phyloP scores from a whole-genome alignment of 2,329 filamentous ascomycete species.

The Fonsecaea pedrosoi region DNA sequence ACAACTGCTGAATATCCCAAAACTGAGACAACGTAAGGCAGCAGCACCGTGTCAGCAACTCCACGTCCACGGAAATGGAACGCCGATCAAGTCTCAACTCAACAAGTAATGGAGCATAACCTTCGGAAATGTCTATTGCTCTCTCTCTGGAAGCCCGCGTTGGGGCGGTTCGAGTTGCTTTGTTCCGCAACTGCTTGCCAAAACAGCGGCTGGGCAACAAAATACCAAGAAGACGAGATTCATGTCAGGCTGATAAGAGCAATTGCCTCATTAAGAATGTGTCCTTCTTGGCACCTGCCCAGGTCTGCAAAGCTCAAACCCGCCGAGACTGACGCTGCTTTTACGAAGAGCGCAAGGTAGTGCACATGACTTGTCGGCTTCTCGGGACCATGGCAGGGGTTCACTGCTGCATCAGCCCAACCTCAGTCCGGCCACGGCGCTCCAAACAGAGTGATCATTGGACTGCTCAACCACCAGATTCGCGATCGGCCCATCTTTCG shows the following conservation, averaged over 20 bases:
- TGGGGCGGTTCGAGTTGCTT: not conserved
- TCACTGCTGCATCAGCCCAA: not conserved
- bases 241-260: not conserved
- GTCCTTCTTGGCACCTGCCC: conserved; percentile 8
- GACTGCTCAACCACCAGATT: conserved; percentile 22
- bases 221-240: not conserved
- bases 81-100: not conserved
- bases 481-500: conserved; percentile 3
- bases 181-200: conserved; percentile 1
- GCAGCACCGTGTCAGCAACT: not conserved
- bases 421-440: not conserved
- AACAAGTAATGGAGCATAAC: not conserved
- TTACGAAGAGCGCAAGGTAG: not conserved
- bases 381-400: not conserved
- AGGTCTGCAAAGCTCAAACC: conserved; percentile 16
- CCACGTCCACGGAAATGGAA: not conserved
- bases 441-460: conserved; percentile 2
- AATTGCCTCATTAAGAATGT: conserved; percentile 10
- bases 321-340: conserved; percentile 1
- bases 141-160: not conserved
- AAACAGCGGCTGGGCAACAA: not conserved
- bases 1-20: conserved; percentile 1
- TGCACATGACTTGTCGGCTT: not conserved
- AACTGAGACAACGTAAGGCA: conserved; percentile 1
- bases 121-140: not conserved